Evolutionary conservation across 2,329 filamentous ascomycete genomes (phyloP), one percentile per base, ranked within the genome.

Genomic region (Penicillium sp.): DNA sequence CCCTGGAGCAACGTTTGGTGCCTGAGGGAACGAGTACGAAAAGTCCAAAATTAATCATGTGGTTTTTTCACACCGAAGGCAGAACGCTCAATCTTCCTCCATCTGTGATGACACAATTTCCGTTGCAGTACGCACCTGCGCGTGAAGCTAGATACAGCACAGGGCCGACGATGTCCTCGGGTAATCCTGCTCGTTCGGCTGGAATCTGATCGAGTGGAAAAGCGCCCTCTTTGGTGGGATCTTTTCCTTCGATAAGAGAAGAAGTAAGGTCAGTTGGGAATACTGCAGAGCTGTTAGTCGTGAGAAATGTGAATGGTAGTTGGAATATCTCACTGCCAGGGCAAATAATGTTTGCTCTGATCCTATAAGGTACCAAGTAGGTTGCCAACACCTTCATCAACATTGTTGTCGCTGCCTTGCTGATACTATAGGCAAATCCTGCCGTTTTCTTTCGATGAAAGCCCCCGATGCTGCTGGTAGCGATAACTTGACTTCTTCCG

Each of bases 121-220:
- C 83, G 66, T 85, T 85, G 47, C 80, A 72, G 67, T 84, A 85
- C 11, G 73, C 74, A 1, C 80, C 81, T 5, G 76, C 77, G 39
- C 77, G 79, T 3, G 78, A 76, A 9, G 81, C 76, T 49, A 84
- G 67, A 56, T 81, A 84, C 36, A 83, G 54, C 2, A 81, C 72
- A 14, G 81, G 70, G 13, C 77, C 80, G 0, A 76, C 76, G 31
- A 83, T 71, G 57, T 84, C 81, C 39, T 80, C 76, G 9, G 0
- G 78, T 77, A 62, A 73, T 67, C 16, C 77, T 53, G 0, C 24
- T 29, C 73, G 77, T 44, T 52, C 47, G 2, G 63, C 49, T 49
- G 57, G 31, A 39, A 43, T 4, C 39, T 53, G 22, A 7, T 42
- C 21, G 56, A 36, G 34, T 36, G 43, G 43, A 24, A 52, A 52